Percentiles rank a stretch among this genome's conserved stretches.
Evolutionary conservation across 176 grass and related monocot species (phyloP).

Genomic region (Triticum turgidum): DNA sequence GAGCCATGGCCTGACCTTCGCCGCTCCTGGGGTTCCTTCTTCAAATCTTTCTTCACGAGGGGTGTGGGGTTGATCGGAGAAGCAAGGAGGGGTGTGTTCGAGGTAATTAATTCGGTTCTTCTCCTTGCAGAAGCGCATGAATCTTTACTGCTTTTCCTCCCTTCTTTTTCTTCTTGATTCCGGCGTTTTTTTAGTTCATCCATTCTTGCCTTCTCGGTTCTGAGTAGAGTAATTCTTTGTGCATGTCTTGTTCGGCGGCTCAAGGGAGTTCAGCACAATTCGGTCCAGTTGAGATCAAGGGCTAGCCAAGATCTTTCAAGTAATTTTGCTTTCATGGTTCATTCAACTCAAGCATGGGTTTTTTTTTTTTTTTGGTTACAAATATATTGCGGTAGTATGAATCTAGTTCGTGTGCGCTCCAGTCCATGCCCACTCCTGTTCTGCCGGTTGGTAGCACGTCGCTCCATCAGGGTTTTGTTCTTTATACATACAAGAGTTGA

Average conservation of each 20-base stretch:
- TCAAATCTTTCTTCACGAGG: not conserved
- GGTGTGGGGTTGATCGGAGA: too few species aligned
- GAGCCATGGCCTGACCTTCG: constrained; percentile 33
- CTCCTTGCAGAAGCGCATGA: too few species aligned
- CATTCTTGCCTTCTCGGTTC: too few species aligned
- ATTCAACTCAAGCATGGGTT: not conserved
- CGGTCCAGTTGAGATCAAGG: too few species aligned
- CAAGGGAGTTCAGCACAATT: too few species aligned
- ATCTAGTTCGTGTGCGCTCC: not conserved
- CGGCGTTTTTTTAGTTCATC: too few species aligned
- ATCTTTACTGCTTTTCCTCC: too few species aligned
- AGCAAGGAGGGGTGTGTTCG: too few species aligned
- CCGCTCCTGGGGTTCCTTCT: not conserved
- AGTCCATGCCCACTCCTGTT: not conserved
- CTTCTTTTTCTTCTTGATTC: too few species aligned
- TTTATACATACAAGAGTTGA: constrained; percentile 12
- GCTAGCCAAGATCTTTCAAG: not conserved
- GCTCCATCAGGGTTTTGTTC: constrained; percentile 22
- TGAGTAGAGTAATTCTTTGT: too few species aligned
- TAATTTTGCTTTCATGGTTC: not conserved
- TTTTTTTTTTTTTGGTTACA: not conserved
- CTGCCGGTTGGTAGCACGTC: constrained; percentile 22
- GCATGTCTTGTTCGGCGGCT: too few species aligned
- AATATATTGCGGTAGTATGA: not conserved
- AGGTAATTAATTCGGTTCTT: too few species aligned